Conservation (phyloP, 257 asterid genomes). For the Gardenia jasminoides region DNA sequence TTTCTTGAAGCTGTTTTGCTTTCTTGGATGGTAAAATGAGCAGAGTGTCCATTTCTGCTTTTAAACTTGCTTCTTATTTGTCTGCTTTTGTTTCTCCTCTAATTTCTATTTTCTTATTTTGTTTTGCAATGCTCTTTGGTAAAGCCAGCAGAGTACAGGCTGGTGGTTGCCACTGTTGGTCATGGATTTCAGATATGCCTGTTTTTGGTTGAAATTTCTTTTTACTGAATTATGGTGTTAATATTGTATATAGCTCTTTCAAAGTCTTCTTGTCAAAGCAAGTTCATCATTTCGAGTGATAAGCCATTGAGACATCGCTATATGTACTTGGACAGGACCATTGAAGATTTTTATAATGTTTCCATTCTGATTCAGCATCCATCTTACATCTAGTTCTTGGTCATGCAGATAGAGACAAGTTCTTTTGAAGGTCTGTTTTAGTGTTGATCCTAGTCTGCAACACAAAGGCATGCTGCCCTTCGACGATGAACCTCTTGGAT, state of each 20-base stretch:
- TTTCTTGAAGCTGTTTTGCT: not conserved
- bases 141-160: not conserved
- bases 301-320: not conserved
- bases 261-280: not conserved
- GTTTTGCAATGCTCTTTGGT: not conserved
- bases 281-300: not conserved
- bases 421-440: not conserved
- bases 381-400: constrained; percentile 18
- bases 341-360: constrained; percentile 24
- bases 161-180: too few relatives aligned
- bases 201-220: not conserved
- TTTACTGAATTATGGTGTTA: not conserved
- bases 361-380: constrained; percentile 24
- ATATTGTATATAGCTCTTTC: not conserved
- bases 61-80: not conserved
- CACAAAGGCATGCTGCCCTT: not conserved
- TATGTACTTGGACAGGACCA: constrained; percentile 27
- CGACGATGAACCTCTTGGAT: not conserved
- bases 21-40: not conserved
- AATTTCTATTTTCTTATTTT: not conserved
- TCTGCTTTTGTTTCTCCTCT: not conserved
- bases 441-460: constrained; percentile 10
- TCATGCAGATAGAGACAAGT: constrained; percentile 20
- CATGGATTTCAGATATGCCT: not conserved
- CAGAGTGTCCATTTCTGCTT: not conserved